These are phyloP conservation scores for Thozetella sp. DNA, from an alignment of 495 filamentous ascomycete genomes.

Conservation along the genomic window DNA sequence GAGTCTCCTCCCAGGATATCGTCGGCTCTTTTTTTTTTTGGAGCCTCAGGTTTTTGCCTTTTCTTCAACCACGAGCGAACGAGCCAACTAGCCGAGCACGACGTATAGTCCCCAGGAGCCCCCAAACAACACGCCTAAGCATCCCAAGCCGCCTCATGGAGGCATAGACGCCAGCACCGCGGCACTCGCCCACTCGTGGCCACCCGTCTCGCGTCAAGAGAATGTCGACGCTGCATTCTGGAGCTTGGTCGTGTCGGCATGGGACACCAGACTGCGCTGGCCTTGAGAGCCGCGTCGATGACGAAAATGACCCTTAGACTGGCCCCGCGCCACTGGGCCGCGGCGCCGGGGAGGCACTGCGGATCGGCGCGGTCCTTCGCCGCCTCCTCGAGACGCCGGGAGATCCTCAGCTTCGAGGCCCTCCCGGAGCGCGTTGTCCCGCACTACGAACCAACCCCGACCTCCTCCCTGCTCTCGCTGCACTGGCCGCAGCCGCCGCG, in stretches of 20 bases:
- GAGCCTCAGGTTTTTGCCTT: not conserved
- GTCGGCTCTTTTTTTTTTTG: not conserved
- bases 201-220: not conserved
- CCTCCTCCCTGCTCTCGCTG: conserved; percentile 71
- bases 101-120: too few species aligned
- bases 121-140: too few species aligned
- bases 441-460: conserved; percentile 42
- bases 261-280: conserved; percentile 1
- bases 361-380: conserved; percentile 42
- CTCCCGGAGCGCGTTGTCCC: conserved; percentile 58
- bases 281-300: not conserved
- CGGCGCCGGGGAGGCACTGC: not conserved
- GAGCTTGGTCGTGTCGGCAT: not conserved
- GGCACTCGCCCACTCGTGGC: not conserved
- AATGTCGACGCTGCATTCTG: not conserved
- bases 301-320: not conserved
- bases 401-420: conserved; percentile 50
- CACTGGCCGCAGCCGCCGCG: conserved; percentile 87
- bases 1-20: not conserved
- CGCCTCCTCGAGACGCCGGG: conserved; percentile 27
- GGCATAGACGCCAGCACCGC: not conserved
- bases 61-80: not conserved
- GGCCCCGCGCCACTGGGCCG: not conserved
- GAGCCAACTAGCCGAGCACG: not conserved
- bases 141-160: too few species aligned